A percentile compares a stretch with the other conserved stretches of the same genome.
These are phyloP conservation scores for Ustilago vetiveriae DNA, from an alignment of 1,284 basidiomycete genomes.

Conservation along the genomic window DNA sequence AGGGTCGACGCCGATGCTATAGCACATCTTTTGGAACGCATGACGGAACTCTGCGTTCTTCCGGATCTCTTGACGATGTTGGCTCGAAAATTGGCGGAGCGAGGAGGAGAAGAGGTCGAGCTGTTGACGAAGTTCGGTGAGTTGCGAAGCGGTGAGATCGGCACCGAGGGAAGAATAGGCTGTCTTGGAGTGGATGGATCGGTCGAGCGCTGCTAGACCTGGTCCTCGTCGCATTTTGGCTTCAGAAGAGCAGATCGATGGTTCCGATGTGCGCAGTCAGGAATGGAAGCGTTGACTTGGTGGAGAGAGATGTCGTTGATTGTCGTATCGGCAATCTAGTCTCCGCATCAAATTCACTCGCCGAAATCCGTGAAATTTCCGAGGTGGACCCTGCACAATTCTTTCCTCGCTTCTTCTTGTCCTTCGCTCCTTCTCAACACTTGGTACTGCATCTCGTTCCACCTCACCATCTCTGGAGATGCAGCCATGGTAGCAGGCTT, in stretches of 20 bases:
- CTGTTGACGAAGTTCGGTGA: slow-evolving; percentile 81
- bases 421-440: background rate
- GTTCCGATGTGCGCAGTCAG: too few relatives aligned
- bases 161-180: slow-evolving; percentile 82
- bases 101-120: slow-evolving; percentile 83
- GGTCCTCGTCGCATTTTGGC: slow-evolving; percentile 69
- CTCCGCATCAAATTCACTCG: too few relatives aligned
- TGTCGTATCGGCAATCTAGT: too few relatives aligned
- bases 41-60: slow-evolving; percentile 86
- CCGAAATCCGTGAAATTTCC: background rate
- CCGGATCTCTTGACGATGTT: slow-evolving; percentile 84
- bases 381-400: slow-evolving; percentile 8
- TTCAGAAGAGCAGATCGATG: background rate
- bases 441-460: too few relatives aligned
- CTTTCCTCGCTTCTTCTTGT: background rate
- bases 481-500: slow-evolving; percentile 45
- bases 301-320: too few relatives aligned
- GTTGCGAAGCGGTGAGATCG: slow-evolving; percentile 79
- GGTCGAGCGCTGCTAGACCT: slow-evolving; percentile 70
- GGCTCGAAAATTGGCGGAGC: slow-evolving; percentile 81
- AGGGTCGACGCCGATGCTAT: slow-evolving; percentile 92
- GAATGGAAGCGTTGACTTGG: too few relatives aligned
- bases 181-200: slow-evolving; percentile 67
- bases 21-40: slow-evolving; percentile 96
- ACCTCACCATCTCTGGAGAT: too few relatives aligned